These are phyloP conservation scores for Polysphondylium violaceum DNA, from an alignment of 78 protist genomes.

Conservation along the genomic window DNA sequence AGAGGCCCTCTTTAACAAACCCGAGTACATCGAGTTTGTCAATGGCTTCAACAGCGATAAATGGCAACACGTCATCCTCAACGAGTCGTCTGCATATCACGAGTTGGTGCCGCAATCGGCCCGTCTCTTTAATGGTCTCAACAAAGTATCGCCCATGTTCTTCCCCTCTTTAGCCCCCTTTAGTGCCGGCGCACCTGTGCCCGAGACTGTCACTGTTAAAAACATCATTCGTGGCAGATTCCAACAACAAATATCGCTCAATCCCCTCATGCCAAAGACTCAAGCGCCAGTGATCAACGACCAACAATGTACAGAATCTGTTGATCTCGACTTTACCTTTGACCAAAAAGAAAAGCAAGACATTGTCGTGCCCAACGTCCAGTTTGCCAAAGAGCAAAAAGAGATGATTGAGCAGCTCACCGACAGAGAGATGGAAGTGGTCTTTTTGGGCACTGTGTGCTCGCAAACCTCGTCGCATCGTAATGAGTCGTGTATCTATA, in stretches of 20 bases:
- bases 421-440: slow-evolving; percentile 38
- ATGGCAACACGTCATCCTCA: slow-evolving; percentile 53
- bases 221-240: slow-evolving; percentile 29
- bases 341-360: not conserved
- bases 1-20: not conserved
- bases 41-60: not conserved
- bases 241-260: slow-evolving; percentile 24
- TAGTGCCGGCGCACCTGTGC: not conserved
- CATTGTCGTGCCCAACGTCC: not conserved
- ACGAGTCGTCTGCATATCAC: slow-evolving; percentile 31
- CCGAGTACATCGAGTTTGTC: slow-evolving; percentile 18
- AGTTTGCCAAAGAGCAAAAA: not conserved
- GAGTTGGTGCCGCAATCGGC: slow-evolving; percentile 21
- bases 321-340: slow-evolving; percentile 5
- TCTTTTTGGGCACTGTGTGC: slow-evolving; percentile 52
- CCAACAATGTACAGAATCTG: slow-evolving; percentile 9
- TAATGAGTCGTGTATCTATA: slow-evolving; percentile 45
- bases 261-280: slow-evolving; percentile 5
- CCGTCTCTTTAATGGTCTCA: slow-evolving; percentile 24
- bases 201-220: not conserved
- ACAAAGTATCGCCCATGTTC: slow-evolving; percentile 33
- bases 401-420: not conserved
- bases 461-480: slow-evolving; percentile 46
- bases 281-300: slow-evolving; percentile 1
- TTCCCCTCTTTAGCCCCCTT: not conserved